Base-by-base conservation (phyloP, 1,139 yeast genomes). In the Yamadazyma sp. region DNA sequence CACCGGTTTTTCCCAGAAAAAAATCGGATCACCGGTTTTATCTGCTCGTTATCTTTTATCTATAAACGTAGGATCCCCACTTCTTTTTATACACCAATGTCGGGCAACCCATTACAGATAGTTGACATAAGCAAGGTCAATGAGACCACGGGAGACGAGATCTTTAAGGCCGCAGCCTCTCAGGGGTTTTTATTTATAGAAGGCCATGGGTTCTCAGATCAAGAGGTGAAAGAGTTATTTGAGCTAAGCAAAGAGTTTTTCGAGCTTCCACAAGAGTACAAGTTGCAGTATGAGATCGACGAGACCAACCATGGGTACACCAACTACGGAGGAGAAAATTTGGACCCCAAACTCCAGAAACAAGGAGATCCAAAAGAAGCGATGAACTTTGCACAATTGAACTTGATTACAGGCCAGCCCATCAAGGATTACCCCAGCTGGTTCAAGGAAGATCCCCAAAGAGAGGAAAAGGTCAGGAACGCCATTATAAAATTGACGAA, bases 111-210 rank as follows among this genome's bases (percentile, higher is more conserved):
- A 2, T 56, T 77, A 18, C 65, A 75, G 42, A 61, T 76, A 2
- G 73, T 85, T 13, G 87, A 85, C 50, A 70, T 85, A 10, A 63
- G 82, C n/a, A 47, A 52, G 6, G 52, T 72, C 29, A 63, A 72
- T 42, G 53, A 56, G 12, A 42, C 49, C 10, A 73, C 84, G 1
- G 83, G 80, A 0, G 67, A 65, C 6, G 63, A 70, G 36, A 67
- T 86, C 13, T 67, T 82, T 9, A 63, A 75, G 4, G 92, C 92
- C 1, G 87, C 88, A 6, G 66, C 78, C 12, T 61, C 77, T 0
- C 83, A 82, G 45, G 94, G 95, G 0, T 85, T 86, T 51, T 64
- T 85, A 31, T 82, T 83, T 50, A 67, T 85, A 6, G 86, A 83
- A 50, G 90, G 92, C 7, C 87, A 85, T 46, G 82, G 75, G 6